A percentile compares a stretch with the other conserved stretches of the same genome.
phyloP scores from a whole-genome alignment of 2,329 filamentous ascomycete genomes.

The Pestalotiopsis sp. region DNA sequence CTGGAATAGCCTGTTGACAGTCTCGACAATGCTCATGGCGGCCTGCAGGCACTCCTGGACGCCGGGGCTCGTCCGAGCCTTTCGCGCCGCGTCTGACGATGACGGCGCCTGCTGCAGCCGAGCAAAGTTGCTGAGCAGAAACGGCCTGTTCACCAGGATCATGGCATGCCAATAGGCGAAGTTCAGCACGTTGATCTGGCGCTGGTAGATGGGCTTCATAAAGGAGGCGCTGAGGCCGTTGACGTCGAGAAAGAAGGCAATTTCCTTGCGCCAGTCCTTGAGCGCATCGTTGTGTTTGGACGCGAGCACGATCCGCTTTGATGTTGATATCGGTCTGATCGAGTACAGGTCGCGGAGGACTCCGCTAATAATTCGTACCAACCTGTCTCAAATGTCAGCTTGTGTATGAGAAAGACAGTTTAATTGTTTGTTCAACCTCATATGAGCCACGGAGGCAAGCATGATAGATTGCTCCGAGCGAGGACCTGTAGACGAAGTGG shows the following conservation, averaged over 20 bases:
- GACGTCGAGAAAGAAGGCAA: slow-evolving; percentile 42
- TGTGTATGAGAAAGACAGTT: background rate
- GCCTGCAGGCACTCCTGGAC: slow-evolving; percentile 36
- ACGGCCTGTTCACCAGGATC: slow-evolving; percentile 33
- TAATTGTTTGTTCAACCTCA: slow-evolving; percentile 26
- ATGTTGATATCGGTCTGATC: slow-evolving; percentile 28
- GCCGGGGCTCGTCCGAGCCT: slow-evolving; percentile 17
- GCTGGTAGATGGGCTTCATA: slow-evolving; percentile 48
- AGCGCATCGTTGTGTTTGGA: slow-evolving; percentile 42
- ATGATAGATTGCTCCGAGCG: slow-evolving; percentile 30
- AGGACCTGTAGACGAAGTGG: slow-evolving; percentile 34
- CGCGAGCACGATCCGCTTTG: slow-evolving; percentile 31
- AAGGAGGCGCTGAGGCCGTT: slow-evolving; percentile 41
- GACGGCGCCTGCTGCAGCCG: slow-evolving; percentile 17
- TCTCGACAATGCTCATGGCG: slow-evolving; percentile 37
- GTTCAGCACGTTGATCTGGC: slow-evolving; percentile 36
- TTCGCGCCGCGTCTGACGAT: slow-evolving; percentile 13
- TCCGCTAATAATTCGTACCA: slow-evolving; percentile 42
- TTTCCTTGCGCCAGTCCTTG: slow-evolving; percentile 42
- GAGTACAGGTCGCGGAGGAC: slow-evolving; percentile 45
- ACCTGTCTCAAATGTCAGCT: background rate
- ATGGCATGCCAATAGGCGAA: slow-evolving; percentile 34
- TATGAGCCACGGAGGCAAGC: slow-evolving; percentile 44
- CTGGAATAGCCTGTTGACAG: slow-evolving; percentile 38
- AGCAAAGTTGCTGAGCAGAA: slow-evolving; percentile 29